Evolutionary conservation across 1,139 yeast genomes (phyloP), one percentile per base, ranked within the genome.

Genomic region (Debaryomyces robertsiae): DNA sequence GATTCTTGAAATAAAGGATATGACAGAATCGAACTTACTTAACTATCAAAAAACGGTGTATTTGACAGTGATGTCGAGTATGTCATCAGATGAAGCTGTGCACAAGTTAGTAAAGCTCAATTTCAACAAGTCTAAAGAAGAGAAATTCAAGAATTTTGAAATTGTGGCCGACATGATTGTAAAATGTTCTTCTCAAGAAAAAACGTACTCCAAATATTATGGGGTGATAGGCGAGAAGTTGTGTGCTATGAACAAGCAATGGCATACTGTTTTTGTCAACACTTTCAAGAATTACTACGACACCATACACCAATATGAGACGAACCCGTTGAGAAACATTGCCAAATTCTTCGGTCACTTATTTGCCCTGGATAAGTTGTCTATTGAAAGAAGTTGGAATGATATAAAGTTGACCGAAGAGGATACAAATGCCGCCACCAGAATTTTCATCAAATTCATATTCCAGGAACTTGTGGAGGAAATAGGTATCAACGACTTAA

Each of bases 71-170:
- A 90, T 88, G 86, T 88, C 97, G n/a, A 83, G 96, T 42, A 79
- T 91, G 81, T 84, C 95, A 1, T 82, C 93, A 2, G 96, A 89
- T 50, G 99, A 93, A 67, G 94, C 96, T 1, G 90, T 88, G 0
- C 98, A 91, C 61, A 91, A 91, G 58, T 64, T 93, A 9, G 53
- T 87, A 32, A 76, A 75, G 53, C 56, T 83, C 13, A 62, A 71
- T 4, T 59, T 73, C 2, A 59, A 65, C 4, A 69, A 64, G 36
- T 60, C 62, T 0, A 60, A 62, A 16, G 72, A 73, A 32, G 47
- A 48, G 24, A 49, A 47, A n/a, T 18, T 22, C 19, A 46, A 49
- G 6, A 49, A 54, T 14, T 52, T 60, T 28, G 60, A 59, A 23
- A 65, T 78, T 48, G 69, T 88, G 30, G 81, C 79, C 9, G 93